Conservation (phyloP, 192 early-diverging fungal species). For the Diversispora epigaea region DNA sequence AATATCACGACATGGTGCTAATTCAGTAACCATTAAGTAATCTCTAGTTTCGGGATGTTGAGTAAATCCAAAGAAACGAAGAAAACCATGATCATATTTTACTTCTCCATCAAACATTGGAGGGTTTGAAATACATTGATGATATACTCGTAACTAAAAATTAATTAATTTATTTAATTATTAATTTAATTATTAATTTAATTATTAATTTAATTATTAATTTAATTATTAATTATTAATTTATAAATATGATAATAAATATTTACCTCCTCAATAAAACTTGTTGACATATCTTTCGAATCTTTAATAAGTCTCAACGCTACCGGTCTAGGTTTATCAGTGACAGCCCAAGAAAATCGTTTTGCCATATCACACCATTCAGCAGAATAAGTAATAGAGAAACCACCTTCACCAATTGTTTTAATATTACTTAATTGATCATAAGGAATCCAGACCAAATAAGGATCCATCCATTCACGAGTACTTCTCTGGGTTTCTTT, state of each 20-base stretch:
- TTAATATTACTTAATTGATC: slow-evolving; percentile 14
- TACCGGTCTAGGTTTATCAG: not conserved
- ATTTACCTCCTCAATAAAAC: slow-evolving; percentile 6
- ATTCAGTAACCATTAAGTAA: slow-evolving; percentile 18
- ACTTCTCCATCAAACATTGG: not conserved
- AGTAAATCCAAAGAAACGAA: slow-evolving; percentile 15
- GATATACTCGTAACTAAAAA: not conserved
- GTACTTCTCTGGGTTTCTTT: slow-evolving; percentile 13
- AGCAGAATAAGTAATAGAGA: slow-evolving; percentile 11
- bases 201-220: not conserved
- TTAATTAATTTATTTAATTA: not conserved
- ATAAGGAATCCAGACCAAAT: slow-evolving; percentile 26
- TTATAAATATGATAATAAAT: not conserved
- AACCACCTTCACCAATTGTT: slow-evolving; percentile 23
- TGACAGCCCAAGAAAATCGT: slow-evolving; percentile 3
- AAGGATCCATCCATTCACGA: not conserved
- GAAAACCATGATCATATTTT: slow-evolving; percentile 16
- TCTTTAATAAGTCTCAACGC: slow-evolving; percentile 7
- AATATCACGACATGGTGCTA: not conserved
- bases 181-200: not conserved
- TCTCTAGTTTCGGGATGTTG: slow-evolving; percentile 1
- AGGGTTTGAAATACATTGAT: not conserved
- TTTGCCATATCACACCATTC: slow-evolving; percentile 9
- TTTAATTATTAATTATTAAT: too few relatives aligned
- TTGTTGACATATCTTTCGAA: not conserved